Evolutionary conservation across 1,284 basidiomycete genomes (phyloP).

Genomic region (Puccinia coronata): DNA sequence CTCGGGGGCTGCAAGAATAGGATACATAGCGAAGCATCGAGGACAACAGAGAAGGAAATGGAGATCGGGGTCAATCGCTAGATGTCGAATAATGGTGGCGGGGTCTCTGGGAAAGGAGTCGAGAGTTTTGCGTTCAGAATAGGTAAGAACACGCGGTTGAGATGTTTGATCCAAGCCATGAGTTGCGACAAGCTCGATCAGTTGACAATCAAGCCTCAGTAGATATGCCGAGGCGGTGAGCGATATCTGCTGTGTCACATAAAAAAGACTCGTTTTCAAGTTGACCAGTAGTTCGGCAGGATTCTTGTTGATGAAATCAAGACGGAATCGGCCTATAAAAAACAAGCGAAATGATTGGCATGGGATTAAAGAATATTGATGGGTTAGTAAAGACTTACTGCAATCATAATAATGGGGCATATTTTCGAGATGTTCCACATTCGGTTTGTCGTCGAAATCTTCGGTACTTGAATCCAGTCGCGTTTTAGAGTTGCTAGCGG

Average conservation of each 20-base stretch:
- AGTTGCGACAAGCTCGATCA: not conserved
- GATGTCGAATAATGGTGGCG: not conserved
- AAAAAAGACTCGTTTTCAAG: not conserved
- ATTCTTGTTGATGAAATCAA: not conserved
- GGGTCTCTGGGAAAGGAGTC: not conserved
- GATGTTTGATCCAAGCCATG: not conserved
- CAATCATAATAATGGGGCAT: no score
- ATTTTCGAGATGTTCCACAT: no score
- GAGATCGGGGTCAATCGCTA: slow-evolving; percentile 8
- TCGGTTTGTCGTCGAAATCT: no score
- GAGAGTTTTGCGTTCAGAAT: not conserved
- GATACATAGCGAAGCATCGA: slow-evolving; percentile 30
- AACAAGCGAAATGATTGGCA: no score
- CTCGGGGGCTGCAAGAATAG: not conserved
- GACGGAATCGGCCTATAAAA: no score
- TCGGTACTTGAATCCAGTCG: no score
- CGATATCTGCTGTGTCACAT: not conserved
- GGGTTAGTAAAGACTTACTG: no score
- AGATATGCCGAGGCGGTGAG: not conserved
- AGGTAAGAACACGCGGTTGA: not conserved
- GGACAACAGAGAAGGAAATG: slow-evolving; percentile 1
- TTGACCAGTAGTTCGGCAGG: not conserved
- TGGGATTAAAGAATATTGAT: no score
- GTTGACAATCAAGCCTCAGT: not conserved
- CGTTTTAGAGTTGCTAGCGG: no score